Evolutionary conservation across 2,329 filamentous ascomycete species (phyloP).

Genomic region (Botrytis porri): DNA sequence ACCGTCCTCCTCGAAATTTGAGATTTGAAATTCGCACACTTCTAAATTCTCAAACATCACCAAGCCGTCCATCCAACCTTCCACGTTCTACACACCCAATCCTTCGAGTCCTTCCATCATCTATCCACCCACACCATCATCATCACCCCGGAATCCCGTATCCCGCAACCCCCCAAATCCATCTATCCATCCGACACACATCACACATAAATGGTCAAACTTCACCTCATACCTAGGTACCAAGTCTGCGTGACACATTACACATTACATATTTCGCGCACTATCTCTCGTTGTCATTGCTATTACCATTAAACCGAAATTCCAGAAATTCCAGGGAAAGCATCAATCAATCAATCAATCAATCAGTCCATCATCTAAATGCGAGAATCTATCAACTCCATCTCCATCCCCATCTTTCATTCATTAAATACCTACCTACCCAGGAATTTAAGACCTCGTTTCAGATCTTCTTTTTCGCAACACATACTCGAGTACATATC

Average conservation of each 20-base stretch:
- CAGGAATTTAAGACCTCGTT: neutral
- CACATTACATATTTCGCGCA: neutral
- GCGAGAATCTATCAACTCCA: neutral
- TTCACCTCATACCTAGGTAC: too few relatives aligned
- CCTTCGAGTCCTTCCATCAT: neutral
- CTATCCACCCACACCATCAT: neutral
- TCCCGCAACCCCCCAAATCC: neutral
- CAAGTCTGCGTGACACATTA: neutral
- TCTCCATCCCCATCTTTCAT: too few relatives aligned
- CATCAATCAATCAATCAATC: neutral
- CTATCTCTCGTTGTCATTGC: neutral
- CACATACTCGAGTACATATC: too few relatives aligned
- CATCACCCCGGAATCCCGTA: neutral
- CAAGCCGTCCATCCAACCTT: neutral
- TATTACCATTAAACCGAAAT: neutral
- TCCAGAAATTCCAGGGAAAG: neutral
- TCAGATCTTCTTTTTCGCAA: neutral
- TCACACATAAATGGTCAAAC: too few relatives aligned
- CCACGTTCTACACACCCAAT: neutral
- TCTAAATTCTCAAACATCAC: neutral
- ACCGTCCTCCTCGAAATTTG: too few relatives aligned
- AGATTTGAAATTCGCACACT: too few relatives aligned
- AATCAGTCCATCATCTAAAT: neutral
- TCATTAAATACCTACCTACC: too few relatives aligned
- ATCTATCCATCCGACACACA: too few relatives aligned